Evolutionary conservation across 306 rosid species (phyloP).

Genomic region (Inga leiocalycina): DNA sequence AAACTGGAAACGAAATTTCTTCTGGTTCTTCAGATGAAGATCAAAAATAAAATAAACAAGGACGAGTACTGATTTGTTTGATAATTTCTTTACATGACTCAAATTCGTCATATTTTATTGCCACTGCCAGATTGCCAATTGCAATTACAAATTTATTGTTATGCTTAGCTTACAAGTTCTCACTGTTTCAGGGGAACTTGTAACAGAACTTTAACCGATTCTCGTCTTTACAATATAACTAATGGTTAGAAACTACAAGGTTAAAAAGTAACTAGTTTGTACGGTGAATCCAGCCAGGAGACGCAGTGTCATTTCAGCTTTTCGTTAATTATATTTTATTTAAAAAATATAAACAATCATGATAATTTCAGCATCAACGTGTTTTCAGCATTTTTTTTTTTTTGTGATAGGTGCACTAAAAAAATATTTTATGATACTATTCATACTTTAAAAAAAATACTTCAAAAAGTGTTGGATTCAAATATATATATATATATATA

Average conservation of each 20-base stretch:
- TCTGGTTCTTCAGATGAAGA: not conserved
- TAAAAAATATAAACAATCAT: too few species aligned
- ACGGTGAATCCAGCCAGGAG: not conserved
- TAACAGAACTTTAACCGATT: not conserved
- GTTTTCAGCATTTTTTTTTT: too few species aligned
- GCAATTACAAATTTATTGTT: not conserved
- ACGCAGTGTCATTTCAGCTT: too few species aligned
- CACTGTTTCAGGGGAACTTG: not conserved
- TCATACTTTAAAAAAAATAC: too few species aligned
- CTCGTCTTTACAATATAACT: not conserved
- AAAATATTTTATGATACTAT: too few species aligned
- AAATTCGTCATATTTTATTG: not conserved
- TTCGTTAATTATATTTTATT: too few species aligned
- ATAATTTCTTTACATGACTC: not conserved
- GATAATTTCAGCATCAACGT: too few species aligned
- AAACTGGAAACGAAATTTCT: not conserved
- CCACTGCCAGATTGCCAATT: not conserved
- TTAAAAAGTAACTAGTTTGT: not conserved
- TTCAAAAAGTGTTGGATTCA: too few species aligned
- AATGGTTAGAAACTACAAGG: not conserved
- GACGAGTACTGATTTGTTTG: not conserved
- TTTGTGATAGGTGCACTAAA: too few species aligned
- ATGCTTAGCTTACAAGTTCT: not conserved
- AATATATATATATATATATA: too few species aligned
- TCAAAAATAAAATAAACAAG: not conserved